Percentiles rank a stretch among this genome's conserved stretches.
Evolutionary conservation across 371 early-diverging fungal species (phyloP).

Genomic region (Mortierella sp.): DNA sequence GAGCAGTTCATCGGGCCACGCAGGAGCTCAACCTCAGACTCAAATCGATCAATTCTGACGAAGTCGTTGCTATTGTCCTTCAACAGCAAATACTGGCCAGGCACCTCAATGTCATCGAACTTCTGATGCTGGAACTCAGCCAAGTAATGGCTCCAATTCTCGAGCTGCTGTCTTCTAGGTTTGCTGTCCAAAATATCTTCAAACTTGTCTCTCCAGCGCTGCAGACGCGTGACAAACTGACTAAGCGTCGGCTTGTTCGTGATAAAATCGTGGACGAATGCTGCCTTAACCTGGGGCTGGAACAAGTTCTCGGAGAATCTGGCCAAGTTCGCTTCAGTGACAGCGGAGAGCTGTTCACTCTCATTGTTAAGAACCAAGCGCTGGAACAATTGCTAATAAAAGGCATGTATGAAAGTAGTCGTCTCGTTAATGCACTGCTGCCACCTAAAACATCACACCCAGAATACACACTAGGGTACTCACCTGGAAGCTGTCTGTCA

Average conservation of each 20-base stretch:
- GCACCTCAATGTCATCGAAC: constrained; percentile 98
- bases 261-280: constrained; percentile 93
- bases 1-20: constrained; percentile 82
- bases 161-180: constrained; percentile 85
- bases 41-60: constrained; percentile 93
- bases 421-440: too few species aligned
- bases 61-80: constrained; percentile 92
- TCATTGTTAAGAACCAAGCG: constrained; percentile 76
- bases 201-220: constrained; percentile 91
- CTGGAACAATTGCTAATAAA: constrained; percentile 67
- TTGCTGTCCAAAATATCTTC: constrained; percentile 85
- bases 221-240: constrained; percentile 84
- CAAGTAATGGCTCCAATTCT: constrained; percentile 89
- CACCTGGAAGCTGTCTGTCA: constrained; percentile 91
- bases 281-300: constrained; percentile 72
- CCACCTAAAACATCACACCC: too few species aligned
- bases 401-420: neutral
- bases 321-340: constrained; percentile 84
- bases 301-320: constrained; percentile 88
- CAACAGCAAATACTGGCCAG: constrained; percentile 94
- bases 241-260: constrained; percentile 79
- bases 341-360: constrained; percentile 71
- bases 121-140: constrained; percentile 98
- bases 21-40: constrained; percentile 87
- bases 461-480: too few species aligned